Evolutionary conservation across 2,329 filamentous ascomycete species (phyloP), one percentile per base, ranked within the genome.

Genomic region (Metarhizium humberi): DNA sequence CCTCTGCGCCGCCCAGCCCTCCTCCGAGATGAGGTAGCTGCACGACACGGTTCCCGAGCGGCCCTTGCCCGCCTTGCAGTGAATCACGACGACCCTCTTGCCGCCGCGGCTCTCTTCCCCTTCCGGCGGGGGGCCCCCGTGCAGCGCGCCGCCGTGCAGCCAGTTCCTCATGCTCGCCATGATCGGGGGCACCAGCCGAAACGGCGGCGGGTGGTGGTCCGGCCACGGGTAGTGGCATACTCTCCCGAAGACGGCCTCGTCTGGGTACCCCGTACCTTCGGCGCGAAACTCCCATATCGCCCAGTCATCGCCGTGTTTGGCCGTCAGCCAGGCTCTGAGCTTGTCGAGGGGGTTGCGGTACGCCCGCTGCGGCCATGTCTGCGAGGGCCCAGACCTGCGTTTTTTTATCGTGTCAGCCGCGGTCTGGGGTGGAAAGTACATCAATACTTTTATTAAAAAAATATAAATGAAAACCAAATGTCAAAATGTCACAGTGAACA

Each of bases 241-340:
- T 3, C 92, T 81, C 38, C 83, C 80, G 68, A 96, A 90, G 1
- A 99, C 92, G 56, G 92, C 88, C 18, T 85, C 81, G 66, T 99
- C 94, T 0, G 91, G 91, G 65, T 99, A 99, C 1, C 94, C 94
- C 0, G 94, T 96, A 5, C 94, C 94, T 69, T 99, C 94, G 40
- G 91, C 94, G 49, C 94, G 86, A 64, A 99, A 99, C 73, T 99
- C 94, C 90, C 92, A 99, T 64, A 99, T 96, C 3, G 87, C 85
- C 94, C 94, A 99, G 59, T 94, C 76, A 30, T 84, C 74, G 32
- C 81, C 86, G 71, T 99, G 94, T 65, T 91, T 90, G 48, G 79
- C 75, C 71, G 97, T 90, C 59, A 99, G 85, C 69, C 92, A 99
- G 60, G 82, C 81, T 57, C 97, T 90, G 25, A 99, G 82, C 43